Evolutionary conservation across 2,329 filamentous ascomycete species (phyloP).

Genomic region (Pestalotiopsis sp.): DNA sequence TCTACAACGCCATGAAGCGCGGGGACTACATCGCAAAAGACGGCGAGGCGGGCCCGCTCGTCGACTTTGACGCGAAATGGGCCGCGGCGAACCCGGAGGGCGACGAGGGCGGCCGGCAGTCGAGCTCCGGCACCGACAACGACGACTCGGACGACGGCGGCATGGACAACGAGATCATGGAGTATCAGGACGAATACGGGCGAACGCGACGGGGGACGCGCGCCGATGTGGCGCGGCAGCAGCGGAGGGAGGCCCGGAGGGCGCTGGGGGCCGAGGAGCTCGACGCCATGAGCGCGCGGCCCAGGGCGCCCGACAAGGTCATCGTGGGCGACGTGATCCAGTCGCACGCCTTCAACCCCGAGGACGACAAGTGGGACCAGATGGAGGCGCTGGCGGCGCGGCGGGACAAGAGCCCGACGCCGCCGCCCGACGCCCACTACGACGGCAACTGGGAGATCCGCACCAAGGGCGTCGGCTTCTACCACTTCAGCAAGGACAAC

Average conservation of each 20-base stretch:
- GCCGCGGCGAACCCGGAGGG: slow-evolving; percentile 68
- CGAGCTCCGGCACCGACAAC: slow-evolving; percentile 60
- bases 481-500: slow-evolving; percentile 81
- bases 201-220: slow-evolving; percentile 75
- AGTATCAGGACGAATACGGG: slow-evolving; percentile 91
- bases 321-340: slow-evolving; percentile 90
- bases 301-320: slow-evolving; percentile 65
- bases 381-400: slow-evolving; percentile 81
- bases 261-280: slow-evolving; percentile 62
- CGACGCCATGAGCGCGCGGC: slow-evolving; percentile 70
- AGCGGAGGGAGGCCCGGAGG: slow-evolving; percentile 56
- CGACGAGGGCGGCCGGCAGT: slow-evolving; percentile 35
- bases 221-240: slow-evolving; percentile 66
- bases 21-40: slow-evolving; percentile 78
- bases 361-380: slow-evolving; percentile 57
- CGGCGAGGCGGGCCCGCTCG: slow-evolving; percentile 67
- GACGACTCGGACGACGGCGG: slow-evolving; percentile 51
- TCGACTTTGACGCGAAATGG: slow-evolving; percentile 98
- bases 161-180: slow-evolving; percentile 68
- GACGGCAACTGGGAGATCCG: slow-evolving; percentile 83
- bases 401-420: slow-evolving; percentile 78
- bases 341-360: slow-evolving; percentile 78
- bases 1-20: slow-evolving; percentile 88
- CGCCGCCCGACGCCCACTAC: slow-evolving; percentile 82
- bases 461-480: slow-evolving; percentile 89